These are phyloP conservation scores for Styphnolobium japonicum DNA, from an alignment of 306 rosid species.

Conservation along the genomic window DNA sequence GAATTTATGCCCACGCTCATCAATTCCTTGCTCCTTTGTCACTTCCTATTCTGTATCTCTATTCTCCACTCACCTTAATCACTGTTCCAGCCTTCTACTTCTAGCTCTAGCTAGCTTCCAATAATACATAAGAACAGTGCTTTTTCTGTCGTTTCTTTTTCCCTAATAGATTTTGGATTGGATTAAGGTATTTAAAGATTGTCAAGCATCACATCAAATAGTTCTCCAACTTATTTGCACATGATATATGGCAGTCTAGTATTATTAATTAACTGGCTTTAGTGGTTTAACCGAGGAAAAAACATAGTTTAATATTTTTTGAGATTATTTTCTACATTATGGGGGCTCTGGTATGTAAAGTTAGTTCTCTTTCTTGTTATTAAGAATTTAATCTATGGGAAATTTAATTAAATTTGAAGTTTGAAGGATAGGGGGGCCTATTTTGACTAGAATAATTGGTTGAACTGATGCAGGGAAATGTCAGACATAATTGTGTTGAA, in stretches of 20 bases:
- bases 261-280: conserved; percentile 20
- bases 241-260: conserved; percentile 25
- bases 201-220: conserved; percentile 28
- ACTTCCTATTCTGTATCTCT: conserved; percentile 26
- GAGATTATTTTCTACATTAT: not conserved
- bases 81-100: conserved; percentile 33
- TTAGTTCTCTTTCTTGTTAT: conserved; percentile 4
- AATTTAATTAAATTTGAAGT: not conserved
- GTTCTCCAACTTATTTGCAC: conserved; percentile 25
- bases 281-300: not conserved
- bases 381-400: not conserved
- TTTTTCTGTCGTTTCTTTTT: conserved; percentile 23
- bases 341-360: not conserved
- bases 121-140: not conserved
- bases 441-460: conserved; percentile 32
- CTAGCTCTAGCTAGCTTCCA: conserved; percentile 19
- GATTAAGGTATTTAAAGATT: conserved; percentile 22
- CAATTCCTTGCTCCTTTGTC: conserved; percentile 30
- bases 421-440: conserved; percentile 17
- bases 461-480: conserved; percentile 29
- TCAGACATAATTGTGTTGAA: conserved; percentile 33
- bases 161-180: conserved; percentile 26
- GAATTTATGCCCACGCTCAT: conserved; percentile 53
- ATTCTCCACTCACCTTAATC: conserved; percentile 33
- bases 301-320: not conserved